phyloP scores from a whole-genome alignment of 257 asterid species.

The Gentiana dahurica region DNA sequence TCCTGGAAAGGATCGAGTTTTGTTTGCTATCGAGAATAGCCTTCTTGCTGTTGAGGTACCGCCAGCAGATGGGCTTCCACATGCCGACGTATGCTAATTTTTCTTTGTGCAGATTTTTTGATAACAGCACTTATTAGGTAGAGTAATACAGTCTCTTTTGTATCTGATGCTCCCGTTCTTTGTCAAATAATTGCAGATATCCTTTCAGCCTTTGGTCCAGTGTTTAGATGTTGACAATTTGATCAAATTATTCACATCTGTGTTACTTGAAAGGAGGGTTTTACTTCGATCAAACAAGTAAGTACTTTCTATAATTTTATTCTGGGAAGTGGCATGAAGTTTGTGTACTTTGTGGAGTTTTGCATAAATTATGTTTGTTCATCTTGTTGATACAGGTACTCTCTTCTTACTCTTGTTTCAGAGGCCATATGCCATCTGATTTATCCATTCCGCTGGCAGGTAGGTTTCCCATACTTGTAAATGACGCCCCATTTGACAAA shows the following conservation, averaged over 20 bases:
- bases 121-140: background rate
- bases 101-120: slow-evolving; percentile 8
- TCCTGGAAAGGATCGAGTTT: slow-evolving; percentile 83
- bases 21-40: slow-evolving; percentile 75
- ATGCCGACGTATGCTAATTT: slow-evolving; percentile 75
- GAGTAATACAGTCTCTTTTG: background rate
- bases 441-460: slow-evolving; percentile 99
- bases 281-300: slow-evolving; percentile 94
- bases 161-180: slow-evolving; percentile 3
- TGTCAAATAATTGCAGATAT: slow-evolving; percentile 49
- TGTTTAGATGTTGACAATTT: slow-evolving; percentile 95
- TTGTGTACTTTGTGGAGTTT: background rate
- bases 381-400: slow-evolving; percentile 48
- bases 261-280: slow-evolving; percentile 89
- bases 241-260: slow-evolving; percentile 82
- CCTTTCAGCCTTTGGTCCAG: slow-evolving; percentile 97
- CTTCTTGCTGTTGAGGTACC: slow-evolving; percentile 92
- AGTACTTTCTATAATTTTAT: slow-evolving; percentile 11
- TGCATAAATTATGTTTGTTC: background rate
- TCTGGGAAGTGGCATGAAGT: background rate
- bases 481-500: too few species aligned
- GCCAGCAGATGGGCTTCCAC: slow-evolving; percentile 84
- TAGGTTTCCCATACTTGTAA: slow-evolving; percentile 9
- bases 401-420: slow-evolving; percentile 89
- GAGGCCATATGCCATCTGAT: slow-evolving; percentile 97